phyloP scores from a whole-genome alignment of 2,329 filamentous ascomycete species.

The Harringtonia lauricola region DNA sequence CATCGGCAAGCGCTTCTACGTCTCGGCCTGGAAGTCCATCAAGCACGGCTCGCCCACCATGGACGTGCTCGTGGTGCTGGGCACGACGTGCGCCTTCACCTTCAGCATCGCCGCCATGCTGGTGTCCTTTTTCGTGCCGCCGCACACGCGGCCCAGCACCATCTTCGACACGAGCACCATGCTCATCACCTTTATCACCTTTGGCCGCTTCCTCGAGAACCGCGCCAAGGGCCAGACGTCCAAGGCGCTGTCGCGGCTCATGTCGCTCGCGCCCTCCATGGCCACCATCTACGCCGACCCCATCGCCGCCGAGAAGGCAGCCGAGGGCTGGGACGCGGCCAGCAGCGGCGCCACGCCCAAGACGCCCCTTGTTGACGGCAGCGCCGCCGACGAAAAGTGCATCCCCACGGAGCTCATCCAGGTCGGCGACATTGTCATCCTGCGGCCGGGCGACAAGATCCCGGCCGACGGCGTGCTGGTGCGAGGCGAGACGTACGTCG shows the following conservation, averaged over 20 bases:
- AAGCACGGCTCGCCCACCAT: conserved; percentile 90
- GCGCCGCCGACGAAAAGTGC: conserved; percentile 66
- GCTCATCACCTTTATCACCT: conserved; percentile 89
- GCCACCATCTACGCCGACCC: conserved; percentile 93
- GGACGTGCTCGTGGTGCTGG: conserved; percentile 91
- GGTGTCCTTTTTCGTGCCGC: conserved; percentile 63
- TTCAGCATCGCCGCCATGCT: conserved; percentile 85
- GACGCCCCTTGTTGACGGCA: conserved; percentile 34
- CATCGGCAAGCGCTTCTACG: conserved; percentile 87
- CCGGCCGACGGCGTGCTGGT: conserved; percentile 84
- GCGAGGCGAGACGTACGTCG: conserved; percentile 82
- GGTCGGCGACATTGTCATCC: conserved; percentile 83
- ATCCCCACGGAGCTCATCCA: conserved; percentile 92
- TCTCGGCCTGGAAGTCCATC: conserved; percentile 85
- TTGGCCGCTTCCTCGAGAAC: conserved; percentile 89
- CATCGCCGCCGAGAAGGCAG: conserved; percentile 83
- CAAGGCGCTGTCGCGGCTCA: conserved; percentile 81
- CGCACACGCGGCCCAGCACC: conserved; percentile 72
- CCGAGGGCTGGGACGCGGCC: conserved; percentile 59
- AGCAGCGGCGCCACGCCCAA: conserved; percentile 29
- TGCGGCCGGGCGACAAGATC: conserved; percentile 92
- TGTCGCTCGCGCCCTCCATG: conserved; percentile 95
- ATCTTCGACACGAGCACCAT: conserved; percentile 98
- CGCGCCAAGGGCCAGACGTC: conserved; percentile 93
- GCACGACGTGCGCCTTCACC: conserved; percentile 91